phyloP scores from a whole-genome alignment of 805 yeast species.

The Starmera quercuum region DNA sequence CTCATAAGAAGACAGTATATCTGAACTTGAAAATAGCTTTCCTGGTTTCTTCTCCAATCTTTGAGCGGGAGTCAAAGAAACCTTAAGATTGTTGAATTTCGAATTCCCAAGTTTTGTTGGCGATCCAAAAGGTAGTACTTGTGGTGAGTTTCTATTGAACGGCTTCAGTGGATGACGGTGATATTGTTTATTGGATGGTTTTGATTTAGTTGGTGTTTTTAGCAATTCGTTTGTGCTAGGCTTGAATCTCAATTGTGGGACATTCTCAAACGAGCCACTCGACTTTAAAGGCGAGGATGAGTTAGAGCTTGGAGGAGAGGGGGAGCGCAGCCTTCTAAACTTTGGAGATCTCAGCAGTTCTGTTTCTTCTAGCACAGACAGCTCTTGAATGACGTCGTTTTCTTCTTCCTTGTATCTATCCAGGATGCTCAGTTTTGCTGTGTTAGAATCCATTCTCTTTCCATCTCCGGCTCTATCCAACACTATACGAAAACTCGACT shows the following conservation, averaged over 20 bases:
- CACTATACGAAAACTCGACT: background rate
- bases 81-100: constrained; percentile 3
- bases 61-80: constrained; percentile 42
- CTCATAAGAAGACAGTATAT: constrained; percentile 32
- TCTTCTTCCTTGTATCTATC: constrained; percentile 19
- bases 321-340: constrained; percentile 17
- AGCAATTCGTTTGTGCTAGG: constrained; percentile 6
- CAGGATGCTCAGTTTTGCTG: constrained; percentile 8
- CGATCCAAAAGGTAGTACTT: constrained; percentile 5
- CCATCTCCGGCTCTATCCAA: background rate
- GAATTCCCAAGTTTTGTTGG: constrained; percentile 8
- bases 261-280: constrained; percentile 9
- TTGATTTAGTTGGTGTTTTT: constrained; percentile 17
- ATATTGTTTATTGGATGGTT: background rate
- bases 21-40: constrained; percentile 13
- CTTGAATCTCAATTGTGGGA: constrained; percentile 15
- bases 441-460: background rate
- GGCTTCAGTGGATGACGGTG: constrained; percentile 8
- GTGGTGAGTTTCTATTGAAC: constrained; percentile 2
- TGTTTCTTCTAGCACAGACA: constrained; percentile 17
- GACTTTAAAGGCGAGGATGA: constrained; percentile 17
- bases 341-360: constrained; percentile 20
- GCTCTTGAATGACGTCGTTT: constrained; percentile 10
- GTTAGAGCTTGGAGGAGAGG: constrained; percentile 16
- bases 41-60: constrained; percentile 37